phyloP scores from a whole-genome alignment of 2,329 filamentous ascomycete species.

The Beauveria australis region DNA sequence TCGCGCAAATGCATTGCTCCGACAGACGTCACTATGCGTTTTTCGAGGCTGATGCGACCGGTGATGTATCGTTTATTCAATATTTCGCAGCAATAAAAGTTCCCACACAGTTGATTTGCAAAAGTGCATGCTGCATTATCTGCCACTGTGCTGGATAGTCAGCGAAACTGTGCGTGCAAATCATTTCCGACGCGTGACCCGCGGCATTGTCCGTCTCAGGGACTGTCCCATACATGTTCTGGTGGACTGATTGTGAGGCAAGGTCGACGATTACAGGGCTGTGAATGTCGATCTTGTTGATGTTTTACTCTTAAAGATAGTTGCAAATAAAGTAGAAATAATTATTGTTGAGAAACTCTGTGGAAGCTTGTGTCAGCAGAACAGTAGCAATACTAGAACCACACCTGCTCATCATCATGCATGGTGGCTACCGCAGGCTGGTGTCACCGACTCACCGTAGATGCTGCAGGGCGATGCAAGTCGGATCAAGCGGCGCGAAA shows the following conservation, averaged over 20 bases:
- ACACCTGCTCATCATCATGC: not conserved
- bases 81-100: not conserved
- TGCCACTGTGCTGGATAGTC: not conserved
- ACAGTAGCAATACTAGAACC: not conserved
- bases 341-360: not conserved
- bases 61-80: not conserved
- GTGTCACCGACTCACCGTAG: not conserved
- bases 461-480: not conserved
- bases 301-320: not conserved
- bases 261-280: slow-evolving; percentile 2
- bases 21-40: slow-evolving; percentile 1
- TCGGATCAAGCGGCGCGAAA: slow-evolving; percentile 4
- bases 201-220: not conserved
- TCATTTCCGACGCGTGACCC: not conserved
- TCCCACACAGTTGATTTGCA: not conserved
- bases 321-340: not conserved
- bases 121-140: not conserved
- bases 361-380: not conserved
- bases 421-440: not conserved
- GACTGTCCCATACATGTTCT: not conserved
- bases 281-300: not conserved
- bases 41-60: not conserved
- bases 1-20: not conserved
- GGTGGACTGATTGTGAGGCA: not conserved
- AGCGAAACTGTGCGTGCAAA: not conserved